Evolutionary conservation across 495 filamentous ascomycete species (phyloP).

Genomic region (Saxispiralis lemnorum): DNA sequence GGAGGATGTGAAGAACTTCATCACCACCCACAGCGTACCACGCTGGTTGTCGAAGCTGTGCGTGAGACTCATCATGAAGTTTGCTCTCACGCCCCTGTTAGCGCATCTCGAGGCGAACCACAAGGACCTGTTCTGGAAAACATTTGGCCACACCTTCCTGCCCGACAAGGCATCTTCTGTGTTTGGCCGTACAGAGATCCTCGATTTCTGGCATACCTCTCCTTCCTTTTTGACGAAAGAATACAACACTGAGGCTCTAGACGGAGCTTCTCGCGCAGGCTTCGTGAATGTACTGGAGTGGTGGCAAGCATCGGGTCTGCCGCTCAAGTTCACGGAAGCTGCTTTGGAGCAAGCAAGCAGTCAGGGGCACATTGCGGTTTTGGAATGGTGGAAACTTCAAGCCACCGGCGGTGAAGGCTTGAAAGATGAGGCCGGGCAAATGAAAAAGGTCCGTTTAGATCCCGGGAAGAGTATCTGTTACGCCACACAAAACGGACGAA

Average conservation of each 20-base stretch:
- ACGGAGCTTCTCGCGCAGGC: slow-evolving; percentile 67
- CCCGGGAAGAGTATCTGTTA: slow-evolving; percentile 64
- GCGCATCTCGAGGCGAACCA: slow-evolving; percentile 61
- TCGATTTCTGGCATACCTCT: slow-evolving; percentile 75
- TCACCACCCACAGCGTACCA: slow-evolving; percentile 46
- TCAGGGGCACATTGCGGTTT: slow-evolving; percentile 62
- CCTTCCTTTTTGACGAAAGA: slow-evolving; percentile 65
- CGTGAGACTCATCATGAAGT: slow-evolving; percentile 80
- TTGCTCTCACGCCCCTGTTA: slow-evolving; percentile 60
- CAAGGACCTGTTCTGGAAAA: slow-evolving; percentile 63
- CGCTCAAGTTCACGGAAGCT: slow-evolving; percentile 65
- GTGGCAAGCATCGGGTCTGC: slow-evolving; percentile 70
- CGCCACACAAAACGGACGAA: slow-evolving; percentile 61
- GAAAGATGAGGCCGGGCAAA: not conserved
- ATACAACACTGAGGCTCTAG: slow-evolving; percentile 60
- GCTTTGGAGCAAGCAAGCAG: slow-evolving; percentile 73
- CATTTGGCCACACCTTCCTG: slow-evolving; percentile 61
- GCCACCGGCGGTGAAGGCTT: slow-evolving; percentile 9
- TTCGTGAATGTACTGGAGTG: slow-evolving; percentile 74
- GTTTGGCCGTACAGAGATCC: slow-evolving; percentile 66
- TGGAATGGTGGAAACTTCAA: slow-evolving; percentile 68
- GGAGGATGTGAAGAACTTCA: slow-evolving; percentile 43
- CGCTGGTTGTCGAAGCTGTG: slow-evolving; percentile 60
- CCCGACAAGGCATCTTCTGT: slow-evolving; percentile 72
- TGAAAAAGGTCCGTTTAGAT: slow-evolving; percentile 39